Conservation (phyloP, 768 basidiomycete species). For the Galerina sulciceps region DNA sequence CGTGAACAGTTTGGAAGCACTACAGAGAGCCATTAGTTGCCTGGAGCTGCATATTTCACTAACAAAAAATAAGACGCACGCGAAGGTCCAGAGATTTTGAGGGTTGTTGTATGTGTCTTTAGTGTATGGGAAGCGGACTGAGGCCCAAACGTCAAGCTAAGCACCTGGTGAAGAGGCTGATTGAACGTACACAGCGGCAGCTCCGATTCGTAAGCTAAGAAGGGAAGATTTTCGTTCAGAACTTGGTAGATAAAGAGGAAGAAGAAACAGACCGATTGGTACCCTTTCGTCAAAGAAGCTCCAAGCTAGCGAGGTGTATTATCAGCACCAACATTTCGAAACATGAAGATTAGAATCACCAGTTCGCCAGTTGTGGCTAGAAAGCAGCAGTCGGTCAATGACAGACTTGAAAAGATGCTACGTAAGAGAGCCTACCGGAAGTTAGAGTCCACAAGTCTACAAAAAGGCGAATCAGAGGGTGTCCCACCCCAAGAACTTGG, state of each 20-base stretch:
- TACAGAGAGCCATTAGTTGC: not conserved
- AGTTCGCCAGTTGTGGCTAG: constrained; percentile 54
- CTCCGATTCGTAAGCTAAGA: constrained; percentile 46
- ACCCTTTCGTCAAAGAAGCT: constrained; percentile 43
- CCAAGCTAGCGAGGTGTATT: constrained; percentile 36
- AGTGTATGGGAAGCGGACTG: constrained; percentile 67
- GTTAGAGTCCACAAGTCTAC: constrained; percentile 45
- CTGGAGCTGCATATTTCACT: too few species aligned
- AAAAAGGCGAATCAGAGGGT: not conserved
- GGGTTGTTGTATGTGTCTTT: constrained; percentile 67
- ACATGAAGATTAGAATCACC: constrained; percentile 28
- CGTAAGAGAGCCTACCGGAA: constrained; percentile 38
- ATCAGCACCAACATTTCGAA: not conserved
- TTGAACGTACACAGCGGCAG: constrained; percentile 30
- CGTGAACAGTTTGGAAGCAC: not conserved
- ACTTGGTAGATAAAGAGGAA: not conserved
- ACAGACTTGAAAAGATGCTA: not conserved
- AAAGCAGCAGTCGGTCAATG: not conserved
- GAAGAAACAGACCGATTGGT: constrained; percentile 39
- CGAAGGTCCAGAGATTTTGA: constrained; percentile 60
- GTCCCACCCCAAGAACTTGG: not conserved
- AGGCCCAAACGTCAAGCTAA: not conserved
- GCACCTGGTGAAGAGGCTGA: not conserved
- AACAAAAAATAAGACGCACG: constrained; percentile 37
- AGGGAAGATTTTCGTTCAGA: not conserved